Percentiles rank a stretch among this genome's conserved stretches.
These are phyloP conservation scores for Metschnikowia santaceciliae DNA, from an alignment of 805 yeast genomes.

Conservation along the genomic window DNA sequence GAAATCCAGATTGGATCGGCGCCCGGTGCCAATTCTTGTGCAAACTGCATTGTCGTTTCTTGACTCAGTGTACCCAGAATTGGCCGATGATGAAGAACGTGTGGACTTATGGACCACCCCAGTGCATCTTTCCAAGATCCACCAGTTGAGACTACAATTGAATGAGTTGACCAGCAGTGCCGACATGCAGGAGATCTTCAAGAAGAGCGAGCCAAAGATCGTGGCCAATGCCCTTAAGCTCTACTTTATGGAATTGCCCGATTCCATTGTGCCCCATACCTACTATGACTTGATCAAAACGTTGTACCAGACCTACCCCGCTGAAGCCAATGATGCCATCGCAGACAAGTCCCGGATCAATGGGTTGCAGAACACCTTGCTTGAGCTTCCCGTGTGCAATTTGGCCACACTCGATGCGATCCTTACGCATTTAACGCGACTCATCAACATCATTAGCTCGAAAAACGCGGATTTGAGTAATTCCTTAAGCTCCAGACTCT, in stretches of 20 bases:
- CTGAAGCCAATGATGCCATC: constrained; percentile 22
- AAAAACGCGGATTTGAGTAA: constrained; percentile 33
- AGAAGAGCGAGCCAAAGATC: constrained; percentile 47
- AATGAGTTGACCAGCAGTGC: constrained; percentile 33
- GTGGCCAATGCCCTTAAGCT: constrained; percentile 68
- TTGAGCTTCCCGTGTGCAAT: constrained; percentile 65
- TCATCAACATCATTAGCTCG: constrained; percentile 47
- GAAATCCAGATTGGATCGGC: constrained; percentile 66
- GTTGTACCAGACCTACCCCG: constrained; percentile 48
- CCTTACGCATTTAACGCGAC: constrained; percentile 67
- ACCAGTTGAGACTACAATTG: constrained; percentile 54
- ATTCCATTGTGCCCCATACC: constrained; percentile 62
- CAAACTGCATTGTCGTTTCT: constrained; percentile 60
- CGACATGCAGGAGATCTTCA: constrained; percentile 32
- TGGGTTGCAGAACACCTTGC: constrained; percentile 62
- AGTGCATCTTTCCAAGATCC: constrained; percentile 57
- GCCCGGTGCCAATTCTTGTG: constrained; percentile 65
- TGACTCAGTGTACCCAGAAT: constrained; percentile 67
- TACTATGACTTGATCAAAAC: constrained; percentile 66
- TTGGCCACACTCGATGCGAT: constrained; percentile 78
- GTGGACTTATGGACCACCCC: constrained; percentile 65
- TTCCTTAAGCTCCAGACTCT: constrained; percentile 44
- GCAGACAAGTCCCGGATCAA: constrained; percentile 40
- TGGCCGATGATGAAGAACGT: constrained; percentile 65
- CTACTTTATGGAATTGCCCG: constrained; percentile 76